Evolutionary conservation across 2,329 filamentous ascomycete genomes (phyloP).

Genomic region (Sporothrix protearum): DNA sequence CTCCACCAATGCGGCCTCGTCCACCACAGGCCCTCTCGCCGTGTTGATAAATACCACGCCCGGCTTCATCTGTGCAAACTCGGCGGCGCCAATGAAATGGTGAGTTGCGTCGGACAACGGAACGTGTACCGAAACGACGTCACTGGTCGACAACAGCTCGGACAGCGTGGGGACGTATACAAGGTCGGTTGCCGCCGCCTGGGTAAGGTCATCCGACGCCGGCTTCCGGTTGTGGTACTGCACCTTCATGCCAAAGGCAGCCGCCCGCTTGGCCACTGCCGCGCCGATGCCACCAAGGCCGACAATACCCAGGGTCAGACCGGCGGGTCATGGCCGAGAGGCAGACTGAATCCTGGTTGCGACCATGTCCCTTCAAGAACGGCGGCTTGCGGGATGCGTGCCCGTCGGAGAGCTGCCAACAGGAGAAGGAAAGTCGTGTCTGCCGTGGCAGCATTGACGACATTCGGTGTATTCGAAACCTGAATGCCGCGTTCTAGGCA

Average conservation of each 20-base stretch:
- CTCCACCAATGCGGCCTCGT: constrained; percentile 47
- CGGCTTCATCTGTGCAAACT: constrained; percentile 47
- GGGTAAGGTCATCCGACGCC: constrained; percentile 43
- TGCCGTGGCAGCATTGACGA: constrained; percentile 67
- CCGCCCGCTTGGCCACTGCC: constrained; percentile 34
- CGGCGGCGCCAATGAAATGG: constrained; percentile 42
- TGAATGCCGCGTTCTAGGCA: constrained; percentile 57
- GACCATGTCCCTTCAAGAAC: constrained; percentile 35
- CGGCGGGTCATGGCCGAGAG: constrained; percentile 63
- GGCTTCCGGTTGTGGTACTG: constrained; percentile 54
- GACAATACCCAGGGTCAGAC: constrained; percentile 56
- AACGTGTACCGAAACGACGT: constrained; percentile 51
- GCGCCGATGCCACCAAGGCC: constrained; percentile 58
- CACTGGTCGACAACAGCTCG: constrained; percentile 44
- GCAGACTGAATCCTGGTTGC: constrained; percentile 35
- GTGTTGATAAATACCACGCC: constrained; percentile 53
- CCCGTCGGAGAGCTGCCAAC: constrained; percentile 62
- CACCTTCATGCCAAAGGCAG: constrained; percentile 52
- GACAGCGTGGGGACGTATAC: constrained; percentile 30
- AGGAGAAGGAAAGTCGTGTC: constrained; percentile 69
- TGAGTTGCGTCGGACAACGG: constrained; percentile 39
- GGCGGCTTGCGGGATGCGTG: constrained; percentile 45
- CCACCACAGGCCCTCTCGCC: constrained; percentile 49
- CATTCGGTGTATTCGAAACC: constrained; percentile 65
- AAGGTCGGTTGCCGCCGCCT: constrained; percentile 37